Percentiles rank a stretch among this genome's conserved stretches.
phyloP scores from a whole-genome alignment of 2,329 filamentous ascomycete genomes.

The Didymella exigua region DNA sequence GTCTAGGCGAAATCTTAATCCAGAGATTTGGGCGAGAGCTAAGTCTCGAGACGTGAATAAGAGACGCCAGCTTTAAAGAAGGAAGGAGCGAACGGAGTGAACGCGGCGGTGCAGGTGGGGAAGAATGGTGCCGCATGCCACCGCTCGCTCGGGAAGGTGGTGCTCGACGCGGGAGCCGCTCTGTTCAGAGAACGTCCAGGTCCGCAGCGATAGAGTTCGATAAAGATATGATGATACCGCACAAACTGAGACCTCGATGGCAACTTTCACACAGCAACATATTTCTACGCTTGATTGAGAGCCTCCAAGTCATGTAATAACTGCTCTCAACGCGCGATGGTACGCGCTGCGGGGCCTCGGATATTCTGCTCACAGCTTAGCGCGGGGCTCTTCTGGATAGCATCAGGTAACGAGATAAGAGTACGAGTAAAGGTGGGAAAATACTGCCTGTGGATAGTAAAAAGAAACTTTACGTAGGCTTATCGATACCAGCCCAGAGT shows the following conservation, averaged over 20 bases:
- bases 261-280: neutral
- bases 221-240: no score
- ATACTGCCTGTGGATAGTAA: neutral
- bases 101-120: constrained; percentile 7
- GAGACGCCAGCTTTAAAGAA: constrained; percentile 40
- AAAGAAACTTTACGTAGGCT: neutral
- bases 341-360: constrained; percentile 10
- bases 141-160: constrained; percentile 8
- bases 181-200: constrained; percentile 1
- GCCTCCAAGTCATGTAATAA: neutral
- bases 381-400: constrained; percentile 13
- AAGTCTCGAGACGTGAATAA: constrained; percentile 40
- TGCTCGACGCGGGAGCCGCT: constrained; percentile 11
- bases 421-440: constrained; percentile 9
- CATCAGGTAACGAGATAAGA: constrained; percentile 15
- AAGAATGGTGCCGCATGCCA: constrained; percentile 9
- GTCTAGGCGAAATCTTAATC: constrained; percentile 26
- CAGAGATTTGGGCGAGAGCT: constrained; percentile 42
- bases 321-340: neutral
- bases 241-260: neutral
- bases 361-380: constrained; percentile 6
- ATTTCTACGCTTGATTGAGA: neutral
- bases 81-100: constrained; percentile 15
- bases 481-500: neutral
- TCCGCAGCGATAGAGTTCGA: neutral